phyloP scores from a whole-genome alignment of 495 filamentous ascomycete genomes.

The Aspergillus cavernicola region DNA sequence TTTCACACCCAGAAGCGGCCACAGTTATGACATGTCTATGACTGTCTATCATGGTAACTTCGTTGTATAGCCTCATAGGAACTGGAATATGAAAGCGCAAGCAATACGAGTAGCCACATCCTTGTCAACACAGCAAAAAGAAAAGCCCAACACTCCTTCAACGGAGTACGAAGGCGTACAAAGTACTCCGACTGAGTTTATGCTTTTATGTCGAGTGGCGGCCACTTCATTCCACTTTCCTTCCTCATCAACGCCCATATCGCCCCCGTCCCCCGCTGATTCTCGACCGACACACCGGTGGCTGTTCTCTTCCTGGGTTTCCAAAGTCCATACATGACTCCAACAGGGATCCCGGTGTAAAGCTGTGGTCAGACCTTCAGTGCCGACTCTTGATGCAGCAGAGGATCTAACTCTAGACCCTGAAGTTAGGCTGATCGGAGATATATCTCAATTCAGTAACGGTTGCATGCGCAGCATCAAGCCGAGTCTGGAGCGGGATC shows the following conservation, averaged over 20 bases:
- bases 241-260: neutral
- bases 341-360: slow-evolving; percentile 1
- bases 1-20: neutral
- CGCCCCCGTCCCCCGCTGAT: neutral
- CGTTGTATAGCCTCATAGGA: too few species aligned
- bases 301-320: slow-evolving; percentile 2
- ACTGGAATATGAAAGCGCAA: too few species aligned
- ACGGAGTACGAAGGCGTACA: neutral
- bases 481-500: neutral
- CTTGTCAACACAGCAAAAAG: too few species aligned
- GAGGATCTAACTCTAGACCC: neutral
- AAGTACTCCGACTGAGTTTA: neutral
- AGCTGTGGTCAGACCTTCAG: neutral
- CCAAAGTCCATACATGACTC: slow-evolving; percentile 5
- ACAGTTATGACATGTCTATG: neutral
- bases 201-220: neutral
- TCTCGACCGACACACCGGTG: neutral
- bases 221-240: neutral
- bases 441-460: slow-evolving; percentile 12
- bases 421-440: slow-evolving; percentile 4
- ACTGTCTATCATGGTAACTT: too few species aligned
- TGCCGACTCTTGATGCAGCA: neutral
- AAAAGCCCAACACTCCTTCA: neutral
- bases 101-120: too few species aligned
- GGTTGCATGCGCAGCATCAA: neutral